Evolutionary conservation across 148 eudicot genomes (phyloP).

Genomic region (Vaccinium darrowii): DNA sequence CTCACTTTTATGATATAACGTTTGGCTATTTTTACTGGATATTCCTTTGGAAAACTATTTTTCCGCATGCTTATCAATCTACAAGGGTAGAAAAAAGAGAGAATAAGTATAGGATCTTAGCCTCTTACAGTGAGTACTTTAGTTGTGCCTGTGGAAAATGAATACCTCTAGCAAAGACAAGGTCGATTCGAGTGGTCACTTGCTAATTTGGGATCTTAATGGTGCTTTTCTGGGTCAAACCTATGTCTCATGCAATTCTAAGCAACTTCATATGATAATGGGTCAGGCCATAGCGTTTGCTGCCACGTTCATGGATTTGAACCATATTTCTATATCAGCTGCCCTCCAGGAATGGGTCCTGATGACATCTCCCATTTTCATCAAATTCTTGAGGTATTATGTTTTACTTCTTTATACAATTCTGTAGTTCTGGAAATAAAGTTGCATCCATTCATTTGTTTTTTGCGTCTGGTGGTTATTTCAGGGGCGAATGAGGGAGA

Average conservation of each 20-base stretch:
- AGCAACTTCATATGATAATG: slow-evolving; percentile 20
- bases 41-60: neutral
- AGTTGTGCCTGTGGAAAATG: neutral
- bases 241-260: neutral
- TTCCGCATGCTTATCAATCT: neutral
- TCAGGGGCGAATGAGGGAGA: slow-evolving; percentile 88
- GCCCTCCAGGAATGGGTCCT: slow-evolving; percentile 93
- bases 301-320: slow-evolving; percentile 98
- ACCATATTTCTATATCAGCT: slow-evolving; percentile 86
- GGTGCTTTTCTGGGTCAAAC: neutral
- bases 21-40: neutral
- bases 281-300: slow-evolving; percentile 83
- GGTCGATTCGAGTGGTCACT: neutral
- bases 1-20: neutral
- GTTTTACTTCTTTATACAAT: neutral
- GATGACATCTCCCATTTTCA: slow-evolving; percentile 89
- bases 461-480: slow-evolving; percentile 9
- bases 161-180: neutral
- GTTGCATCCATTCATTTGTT: neutral
- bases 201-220: neutral
- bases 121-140: neutral
- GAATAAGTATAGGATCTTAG: neutral
- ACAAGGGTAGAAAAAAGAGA: neutral
- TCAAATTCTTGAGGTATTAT: slow-evolving; percentile 75
- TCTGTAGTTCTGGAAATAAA: neutral